phyloP scores from a whole-genome alignment of 2,329 filamentous ascomycete species.

The Neonectria neomacrospora region DNA sequence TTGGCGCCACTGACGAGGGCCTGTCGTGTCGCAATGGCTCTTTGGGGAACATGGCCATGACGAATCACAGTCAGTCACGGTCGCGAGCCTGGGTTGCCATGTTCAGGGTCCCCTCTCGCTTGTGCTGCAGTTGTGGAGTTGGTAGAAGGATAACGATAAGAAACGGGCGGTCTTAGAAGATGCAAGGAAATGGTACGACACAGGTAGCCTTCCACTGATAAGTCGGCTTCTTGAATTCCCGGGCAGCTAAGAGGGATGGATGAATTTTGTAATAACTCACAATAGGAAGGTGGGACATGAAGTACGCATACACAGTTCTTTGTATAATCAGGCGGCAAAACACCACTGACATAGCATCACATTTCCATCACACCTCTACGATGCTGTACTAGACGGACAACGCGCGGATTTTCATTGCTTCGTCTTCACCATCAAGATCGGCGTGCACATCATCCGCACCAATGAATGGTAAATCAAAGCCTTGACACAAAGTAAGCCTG shows the following conservation, averaged over 20 bases:
- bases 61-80: slow-evolving; percentile 6
- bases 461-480: too few species aligned
- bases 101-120: not conserved
- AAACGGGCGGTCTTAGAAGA: not conserved
- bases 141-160: not conserved
- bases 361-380: too few species aligned
- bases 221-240: not conserved
- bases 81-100: not conserved
- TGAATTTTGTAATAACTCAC: not conserved
- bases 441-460: not conserved
- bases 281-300: too few species aligned
- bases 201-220: not conserved
- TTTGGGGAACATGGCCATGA: not conserved
- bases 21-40: slow-evolving; percentile 2
- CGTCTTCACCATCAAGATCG: not conserved
- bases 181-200: not conserved
- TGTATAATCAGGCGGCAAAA: too few species aligned
- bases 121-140: not conserved
- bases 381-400: not conserved
- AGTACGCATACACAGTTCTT: too few species aligned
- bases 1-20: slow-evolving; percentile 16
- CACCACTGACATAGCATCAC: not conserved
- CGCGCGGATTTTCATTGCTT: not conserved
- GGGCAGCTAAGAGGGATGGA: too few species aligned
- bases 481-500: not conserved